A percentile compares a stretch with the other conserved stretches of the same genome.
Evolutionary conservation across 805 yeast species (phyloP).

Genomic region (Nakazawaea siamensis): DNA sequence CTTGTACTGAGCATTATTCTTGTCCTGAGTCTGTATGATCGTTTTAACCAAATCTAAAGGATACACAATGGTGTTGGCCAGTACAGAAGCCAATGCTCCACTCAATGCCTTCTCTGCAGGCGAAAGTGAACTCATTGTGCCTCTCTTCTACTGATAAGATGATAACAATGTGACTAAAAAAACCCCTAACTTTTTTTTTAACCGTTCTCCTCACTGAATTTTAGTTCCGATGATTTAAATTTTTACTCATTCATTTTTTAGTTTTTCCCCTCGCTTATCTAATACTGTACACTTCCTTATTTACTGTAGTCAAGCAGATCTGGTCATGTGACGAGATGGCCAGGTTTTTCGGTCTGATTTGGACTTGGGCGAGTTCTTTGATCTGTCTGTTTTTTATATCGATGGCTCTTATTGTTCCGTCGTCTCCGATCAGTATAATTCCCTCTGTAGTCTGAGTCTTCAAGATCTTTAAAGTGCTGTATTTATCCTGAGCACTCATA

Average conservation of each 20-base stretch:
- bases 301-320: neutral
- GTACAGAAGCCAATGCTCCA: conserved; percentile 75
- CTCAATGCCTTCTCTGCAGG: conserved; percentile 74
- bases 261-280: neutral
- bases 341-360: conserved; percentile 2
- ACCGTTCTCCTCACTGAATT: too few relatives aligned
- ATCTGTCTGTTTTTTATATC: conserved; percentile 34
- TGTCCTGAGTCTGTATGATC: conserved; percentile 63
- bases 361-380: conserved; percentile 18
- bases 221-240: too few relatives aligned
- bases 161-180: too few relatives aligned
- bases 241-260: too few relatives aligned
- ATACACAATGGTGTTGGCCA: conserved; percentile 73
- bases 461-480: conserved; percentile 37
- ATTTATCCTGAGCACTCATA: conserved; percentile 62
- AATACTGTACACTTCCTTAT: neutral
- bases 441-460: conserved; percentile 30
- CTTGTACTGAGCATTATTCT: conserved; percentile 42
- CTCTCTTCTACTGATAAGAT: too few relatives aligned
- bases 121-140: conserved; percentile 43
- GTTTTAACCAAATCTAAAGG: conserved; percentile 78
- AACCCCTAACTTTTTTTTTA: too few relatives aligned
- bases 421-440: conserved; percentile 63
- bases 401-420: conserved; percentile 55
- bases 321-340: neutral